These are phyloP conservation scores for Galerina marginata DNA, from an alignment of 768 basidiomycete species.

Conservation along the genomic window DNA sequence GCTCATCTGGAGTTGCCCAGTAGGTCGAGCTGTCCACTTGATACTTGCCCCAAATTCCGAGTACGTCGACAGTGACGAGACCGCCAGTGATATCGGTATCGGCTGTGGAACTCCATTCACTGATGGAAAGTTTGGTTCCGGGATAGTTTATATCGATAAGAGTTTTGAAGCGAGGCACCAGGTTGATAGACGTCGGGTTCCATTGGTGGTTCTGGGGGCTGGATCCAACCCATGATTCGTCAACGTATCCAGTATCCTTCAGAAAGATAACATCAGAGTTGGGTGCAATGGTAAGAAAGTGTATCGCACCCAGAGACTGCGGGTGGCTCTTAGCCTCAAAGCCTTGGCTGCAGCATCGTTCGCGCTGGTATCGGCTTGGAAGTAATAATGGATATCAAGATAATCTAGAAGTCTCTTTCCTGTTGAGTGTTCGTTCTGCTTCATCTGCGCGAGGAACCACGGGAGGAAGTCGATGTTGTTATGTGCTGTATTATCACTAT, in stretches of 20 bases:
- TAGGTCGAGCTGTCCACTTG: conserved; percentile 58
- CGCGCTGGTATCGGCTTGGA: conserved; percentile 55
- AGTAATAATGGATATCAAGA: conserved; percentile 64
- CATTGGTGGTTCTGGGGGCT: conserved; percentile 49
- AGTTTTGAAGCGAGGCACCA: conserved; percentile 56
- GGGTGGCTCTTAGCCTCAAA: conserved; percentile 52
- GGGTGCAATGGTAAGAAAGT: neutral
- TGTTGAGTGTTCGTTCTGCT: conserved; percentile 33
- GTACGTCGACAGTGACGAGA: conserved; percentile 51
- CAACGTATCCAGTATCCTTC: conserved; percentile 53
- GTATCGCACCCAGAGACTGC: conserved; percentile 51
- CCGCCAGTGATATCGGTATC: conserved; percentile 62
- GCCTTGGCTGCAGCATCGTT: conserved; percentile 58
- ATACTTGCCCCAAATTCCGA: conserved; percentile 57
- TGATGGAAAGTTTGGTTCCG: conserved; percentile 60
- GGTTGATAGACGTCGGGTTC: conserved; percentile 46
- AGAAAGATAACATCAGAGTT: neutral
- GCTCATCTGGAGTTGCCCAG: conserved; percentile 53
- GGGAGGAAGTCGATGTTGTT: conserved; percentile 59
- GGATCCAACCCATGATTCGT: conserved; percentile 58
- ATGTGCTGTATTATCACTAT: conserved; percentile 53
- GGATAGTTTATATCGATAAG: conserved; percentile 56
- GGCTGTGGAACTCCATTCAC: conserved; percentile 53
- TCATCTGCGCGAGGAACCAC: conserved; percentile 60
- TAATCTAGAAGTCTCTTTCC: conserved; percentile 55